Evolutionary conservation across 495 filamentous ascomycete species (phyloP).

Genomic region (Parmelia sp.): DNA sequence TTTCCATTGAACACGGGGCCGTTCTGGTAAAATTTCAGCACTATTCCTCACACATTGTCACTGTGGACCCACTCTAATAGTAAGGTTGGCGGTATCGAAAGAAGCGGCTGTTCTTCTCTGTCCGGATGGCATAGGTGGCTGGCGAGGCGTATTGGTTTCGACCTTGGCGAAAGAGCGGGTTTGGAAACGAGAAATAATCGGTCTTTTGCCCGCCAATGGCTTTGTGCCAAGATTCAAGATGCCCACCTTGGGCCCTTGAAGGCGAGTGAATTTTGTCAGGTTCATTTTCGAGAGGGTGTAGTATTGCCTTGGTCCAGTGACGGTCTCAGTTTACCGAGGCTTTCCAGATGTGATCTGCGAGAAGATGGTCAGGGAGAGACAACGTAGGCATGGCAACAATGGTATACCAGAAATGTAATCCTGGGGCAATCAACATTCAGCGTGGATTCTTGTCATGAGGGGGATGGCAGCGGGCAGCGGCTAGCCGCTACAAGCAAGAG

Average conservation of each 20-base stretch:
- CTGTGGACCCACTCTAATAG: conserved; percentile 62
- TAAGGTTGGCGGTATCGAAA: conserved; percentile 81
- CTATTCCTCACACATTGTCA: background rate
- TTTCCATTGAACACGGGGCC: conserved; percentile 90
- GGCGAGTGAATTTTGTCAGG: conserved; percentile 63
- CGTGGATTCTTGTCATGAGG: conserved; percentile 19
- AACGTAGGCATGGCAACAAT: conserved; percentile 25
- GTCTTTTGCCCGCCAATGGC: conserved; percentile 27
- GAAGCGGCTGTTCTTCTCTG: conserved; percentile 51
- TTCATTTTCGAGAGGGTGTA: conserved; percentile 26
- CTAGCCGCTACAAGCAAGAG: conserved; percentile 14
- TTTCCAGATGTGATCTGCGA: conserved; percentile 95
- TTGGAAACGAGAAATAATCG: conserved; percentile 36
- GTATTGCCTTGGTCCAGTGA: conserved; percentile 21
- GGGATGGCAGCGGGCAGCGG: conserved; percentile 6
- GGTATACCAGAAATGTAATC: conserved; percentile 88
- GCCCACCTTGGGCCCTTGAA: conserved; percentile 51
- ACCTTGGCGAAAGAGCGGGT: conserved; percentile 64
- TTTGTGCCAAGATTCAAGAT: conserved; percentile 41
- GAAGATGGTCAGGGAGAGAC: conserved; percentile 37
- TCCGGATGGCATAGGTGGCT: conserved; percentile 37
- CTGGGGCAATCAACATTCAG: conserved; percentile 41
- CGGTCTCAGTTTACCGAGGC: conserved; percentile 66
- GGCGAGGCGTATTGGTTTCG: conserved; percentile 55
- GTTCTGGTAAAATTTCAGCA: conserved; percentile 43